A percentile compares a stretch with the other conserved stretches of the same genome.
phyloP scores from a whole-genome alignment of 495 filamentous ascomycete genomes.

The Aspergillus indologenus region DNA sequence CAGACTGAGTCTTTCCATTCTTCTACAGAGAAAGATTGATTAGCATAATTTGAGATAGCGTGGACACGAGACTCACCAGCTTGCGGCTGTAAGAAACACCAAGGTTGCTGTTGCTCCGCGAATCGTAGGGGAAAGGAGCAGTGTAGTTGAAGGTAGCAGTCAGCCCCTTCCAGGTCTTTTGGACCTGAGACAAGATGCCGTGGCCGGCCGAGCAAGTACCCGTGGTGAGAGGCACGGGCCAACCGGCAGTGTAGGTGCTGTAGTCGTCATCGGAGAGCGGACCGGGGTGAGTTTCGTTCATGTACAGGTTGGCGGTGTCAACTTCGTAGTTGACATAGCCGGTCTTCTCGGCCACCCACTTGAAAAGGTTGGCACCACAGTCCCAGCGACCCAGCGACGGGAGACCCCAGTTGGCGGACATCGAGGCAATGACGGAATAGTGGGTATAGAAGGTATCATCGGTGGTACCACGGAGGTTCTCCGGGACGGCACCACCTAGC shows the following conservation, averaged over 20 bases:
- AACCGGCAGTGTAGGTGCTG: constrained; percentile 31
- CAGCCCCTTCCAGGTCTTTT: constrained; percentile 32
- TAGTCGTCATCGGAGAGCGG: constrained; percentile 35
- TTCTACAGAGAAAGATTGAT: constrained; percentile 3
- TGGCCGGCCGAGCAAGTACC: constrained; percentile 43
- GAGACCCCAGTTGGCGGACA: constrained; percentile 63
- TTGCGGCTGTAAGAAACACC: constrained; percentile 23
- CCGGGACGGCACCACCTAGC: constrained; percentile 61
- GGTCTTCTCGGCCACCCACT: constrained; percentile 46
- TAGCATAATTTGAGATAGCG: background rate
- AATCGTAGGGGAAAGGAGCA: constrained; percentile 32
- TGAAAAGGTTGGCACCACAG: constrained; percentile 63
- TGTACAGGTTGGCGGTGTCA: constrained; percentile 36
- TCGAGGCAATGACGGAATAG: constrained; percentile 66
- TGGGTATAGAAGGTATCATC: constrained; percentile 71
- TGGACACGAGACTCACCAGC: constrained; percentile 10
- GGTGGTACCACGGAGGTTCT: constrained; percentile 53
- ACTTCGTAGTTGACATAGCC: constrained; percentile 47
- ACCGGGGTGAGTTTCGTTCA: constrained; percentile 47
- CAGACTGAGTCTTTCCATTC: constrained; percentile 14
- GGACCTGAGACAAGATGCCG: constrained; percentile 39
- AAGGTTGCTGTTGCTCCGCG: constrained; percentile 12
- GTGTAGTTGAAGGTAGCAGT: constrained; percentile 41
- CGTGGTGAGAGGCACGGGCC: constrained; percentile 41
- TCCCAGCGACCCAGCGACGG: constrained; percentile 62